Base-by-base conservation (phyloP, 1,284 basidiomycete genomes). In the Trametes versicolor region DNA sequence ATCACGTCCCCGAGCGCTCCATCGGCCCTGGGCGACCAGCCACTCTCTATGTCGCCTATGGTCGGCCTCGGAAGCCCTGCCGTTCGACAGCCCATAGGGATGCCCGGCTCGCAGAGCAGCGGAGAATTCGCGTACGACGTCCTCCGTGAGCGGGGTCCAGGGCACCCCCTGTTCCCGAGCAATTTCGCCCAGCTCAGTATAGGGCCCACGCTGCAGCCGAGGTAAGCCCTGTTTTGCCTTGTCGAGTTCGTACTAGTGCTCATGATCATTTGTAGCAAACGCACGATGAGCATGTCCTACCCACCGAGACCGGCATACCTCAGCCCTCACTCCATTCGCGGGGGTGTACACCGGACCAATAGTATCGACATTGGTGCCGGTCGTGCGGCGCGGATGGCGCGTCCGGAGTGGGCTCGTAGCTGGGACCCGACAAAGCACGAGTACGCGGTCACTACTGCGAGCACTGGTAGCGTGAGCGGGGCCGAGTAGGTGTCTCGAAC, bases 111-210 rank as follows among this genome's bases (percentile, higher is more conserved):
- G 21, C 37, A 49, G 19, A 50, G 62, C 59, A 65, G 71, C 37
- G 60, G 53, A 36, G 74, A 75, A 47, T n/a, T 64, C 47, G 65
- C 71, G 27, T 77, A 77, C 62, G 75, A 77, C 58, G 67, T 74
- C 13, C 66, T 72, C 41, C 83, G 81, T 15, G 87, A 90, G 70
- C 82, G 88, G 17, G 78, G 77, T 0, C 84, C 87, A 1, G 88
- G 88, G 0, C 84, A 87, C 66, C 90, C 90, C 10, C 76, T 91
- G 13, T 92, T 92, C 76, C 88, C 87, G 25, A 76, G 75, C 66
- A 76, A 70, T 73, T 92, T 92, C 75, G 85, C 89, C 45, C 81
- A 84, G 62, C 76, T 92, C 65, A 83, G 85, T 29, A 69, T 81
- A 23, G 82, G 82, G 29, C 89, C 89, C 41, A 89, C 87, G 15